Evolutionary conservation across 2,329 filamentous ascomycete species (phyloP).

Genomic region (Diaporthe sp.): DNA sequence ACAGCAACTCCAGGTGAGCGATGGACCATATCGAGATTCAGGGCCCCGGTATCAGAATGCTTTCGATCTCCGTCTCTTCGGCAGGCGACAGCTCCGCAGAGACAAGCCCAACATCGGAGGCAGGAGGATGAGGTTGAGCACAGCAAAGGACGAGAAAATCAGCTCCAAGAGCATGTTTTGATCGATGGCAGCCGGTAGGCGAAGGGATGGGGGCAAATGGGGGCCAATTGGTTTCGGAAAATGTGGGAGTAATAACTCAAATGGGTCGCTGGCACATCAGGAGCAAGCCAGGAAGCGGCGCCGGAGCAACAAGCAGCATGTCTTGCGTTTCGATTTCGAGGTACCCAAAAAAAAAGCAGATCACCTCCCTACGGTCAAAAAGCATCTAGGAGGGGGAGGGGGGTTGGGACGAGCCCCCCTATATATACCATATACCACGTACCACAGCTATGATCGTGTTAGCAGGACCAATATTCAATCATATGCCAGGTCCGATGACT

Average conservation of each 20-base stretch:
- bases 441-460: neutral
- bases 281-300: neutral
- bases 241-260: neutral
- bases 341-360: constrained; percentile 13
- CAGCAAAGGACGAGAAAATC: constrained; percentile 29
- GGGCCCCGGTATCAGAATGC: neutral
- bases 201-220: neutral
- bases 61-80: constrained; percentile 2
- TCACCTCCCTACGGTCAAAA: neutral
- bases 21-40: neutral
- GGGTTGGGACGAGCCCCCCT: neutral
- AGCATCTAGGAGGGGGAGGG: neutral
- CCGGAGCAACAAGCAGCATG: constrained; percentile 17
- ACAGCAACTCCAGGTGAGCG: neutral
- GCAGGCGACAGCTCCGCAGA: neutral
- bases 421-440: neutral
- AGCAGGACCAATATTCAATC: neutral
- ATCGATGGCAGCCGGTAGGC: neutral
- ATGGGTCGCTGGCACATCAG: constrained; percentile 1
- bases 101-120: constrained; percentile 19
- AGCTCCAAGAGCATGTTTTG: constrained; percentile 24
- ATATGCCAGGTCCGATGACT: constrained; percentile 23
- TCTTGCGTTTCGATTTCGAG: constrained; percentile 23
- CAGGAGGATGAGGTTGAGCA: constrained; percentile 27
- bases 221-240: neutral